Evolutionary conservation across 129 eudicot genomes (phyloP), one percentile per base, ranked within the genome.

Genomic region (Saussurea involucrata): DNA sequence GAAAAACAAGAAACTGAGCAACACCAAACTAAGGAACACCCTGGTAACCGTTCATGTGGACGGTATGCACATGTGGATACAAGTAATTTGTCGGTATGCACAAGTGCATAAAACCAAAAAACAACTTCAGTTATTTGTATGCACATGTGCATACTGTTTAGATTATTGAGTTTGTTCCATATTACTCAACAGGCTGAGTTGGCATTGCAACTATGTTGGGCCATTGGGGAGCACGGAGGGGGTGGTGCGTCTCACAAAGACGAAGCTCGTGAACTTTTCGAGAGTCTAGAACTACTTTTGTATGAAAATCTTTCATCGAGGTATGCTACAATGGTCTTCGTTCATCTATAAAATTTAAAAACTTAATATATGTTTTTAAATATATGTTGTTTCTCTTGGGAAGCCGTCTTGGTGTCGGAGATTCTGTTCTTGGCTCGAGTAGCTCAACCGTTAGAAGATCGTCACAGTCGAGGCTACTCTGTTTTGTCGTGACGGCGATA

Each of bases 181-280:
- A 25, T 55, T 83, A 25, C 84, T 44, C 74, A 73, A 42, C 86
- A 94, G 98, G 84, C 93, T n/a, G 98, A 95, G 87, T 86, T 95
- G 89, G 97, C 97, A 53, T 81, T 95, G 67, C 98, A 95, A 82
- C 78, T 95, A 72, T 91, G 98, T 80, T 95, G 98, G 98, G 98
- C 98, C 36, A 91, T 95, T 71, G 98, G 98, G 75, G 98, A 95
- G 76, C 83, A 95, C 82, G 98, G 98, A 81, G 98, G 98, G 4
- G 98, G 98, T 28, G 96, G 98, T 24, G 85, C 71, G 25, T 81
- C 97, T 77, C 89, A 90, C 85, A 93, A 91, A 76, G 95, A 93
- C 68, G 93, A 87, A 46, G 97, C 98, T 67, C 95, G 97, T 72
- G 97, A 93, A 81, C 98, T 90, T 72, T 93, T 93, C 66, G 98